Conservation (phyloP, 2,329 filamentous ascomycete genomes). For the Plenodomus biglobosus region DNA sequence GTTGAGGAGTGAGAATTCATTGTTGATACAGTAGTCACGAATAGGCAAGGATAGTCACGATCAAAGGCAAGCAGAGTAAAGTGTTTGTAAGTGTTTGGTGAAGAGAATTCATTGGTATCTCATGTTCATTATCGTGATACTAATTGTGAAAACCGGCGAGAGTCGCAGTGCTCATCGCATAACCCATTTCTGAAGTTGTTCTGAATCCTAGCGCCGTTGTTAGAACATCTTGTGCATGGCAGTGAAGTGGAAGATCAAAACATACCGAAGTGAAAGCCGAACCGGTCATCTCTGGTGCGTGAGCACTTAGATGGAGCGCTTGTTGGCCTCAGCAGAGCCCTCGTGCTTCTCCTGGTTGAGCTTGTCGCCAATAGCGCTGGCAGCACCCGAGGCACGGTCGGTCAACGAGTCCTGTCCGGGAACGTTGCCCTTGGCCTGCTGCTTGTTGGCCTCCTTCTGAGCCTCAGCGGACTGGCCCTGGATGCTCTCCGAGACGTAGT, state of each 20-base stretch:
- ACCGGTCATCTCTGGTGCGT: conserved; percentile 11
- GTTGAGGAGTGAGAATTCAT: neutral
- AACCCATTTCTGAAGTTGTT: conserved; percentile 16
- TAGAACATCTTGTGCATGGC: neutral
- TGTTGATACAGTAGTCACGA: too few species aligned
- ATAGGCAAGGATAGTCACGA: neutral
- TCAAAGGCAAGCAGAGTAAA: neutral
- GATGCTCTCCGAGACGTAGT: conserved; percentile 68
- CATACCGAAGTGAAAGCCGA: conserved; percentile 24
- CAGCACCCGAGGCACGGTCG: conserved; percentile 58
- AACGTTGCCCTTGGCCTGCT: conserved; percentile 61
- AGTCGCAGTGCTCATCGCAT: conserved; percentile 23
- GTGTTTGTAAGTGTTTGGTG: conserved; percentile 7
- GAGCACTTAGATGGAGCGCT: conserved; percentile 41
- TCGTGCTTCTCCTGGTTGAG: conserved; percentile 56
- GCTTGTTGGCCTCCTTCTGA: conserved; percentile 71
- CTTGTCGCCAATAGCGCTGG: conserved; percentile 57
- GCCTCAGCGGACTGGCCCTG: conserved; percentile 59
- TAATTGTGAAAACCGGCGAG: conserved; percentile 18
- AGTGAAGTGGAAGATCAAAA: neutral
- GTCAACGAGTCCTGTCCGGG: conserved; percentile 31
- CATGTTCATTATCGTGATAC: conserved; percentile 25
- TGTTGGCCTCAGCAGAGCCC: conserved; percentile 52
- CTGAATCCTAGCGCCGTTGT: conserved; percentile 7
- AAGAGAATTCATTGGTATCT: conserved; percentile 34